A percentile compares a stretch with the other conserved stretches of the same genome.
These are phyloP conservation scores for Gastroboletus turbinatus DNA, from an alignment of 1,284 basidiomycete genomes.

Conservation along the genomic window DNA sequence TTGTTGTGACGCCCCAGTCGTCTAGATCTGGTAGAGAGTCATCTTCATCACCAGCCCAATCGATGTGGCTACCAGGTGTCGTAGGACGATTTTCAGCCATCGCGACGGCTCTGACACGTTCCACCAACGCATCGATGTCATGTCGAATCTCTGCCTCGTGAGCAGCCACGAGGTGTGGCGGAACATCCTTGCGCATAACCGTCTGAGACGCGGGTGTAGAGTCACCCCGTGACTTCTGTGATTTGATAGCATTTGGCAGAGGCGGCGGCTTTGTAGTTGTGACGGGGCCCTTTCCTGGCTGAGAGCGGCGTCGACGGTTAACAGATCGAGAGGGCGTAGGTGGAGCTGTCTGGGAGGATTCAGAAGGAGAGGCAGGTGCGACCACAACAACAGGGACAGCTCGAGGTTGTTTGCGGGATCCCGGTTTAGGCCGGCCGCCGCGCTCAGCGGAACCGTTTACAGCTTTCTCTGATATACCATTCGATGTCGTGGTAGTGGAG, in stretches of 20 bases:
- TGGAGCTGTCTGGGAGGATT: slow-evolving; percentile 30
- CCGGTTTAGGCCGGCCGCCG: slow-evolving; percentile 33
- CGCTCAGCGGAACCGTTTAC: slow-evolving; percentile 27
- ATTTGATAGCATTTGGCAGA: slow-evolving; percentile 20
- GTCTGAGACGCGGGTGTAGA: slow-evolving; percentile 36
- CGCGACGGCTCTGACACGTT: slow-evolving; percentile 66
- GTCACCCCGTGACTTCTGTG: slow-evolving; percentile 16
- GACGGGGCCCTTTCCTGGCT: slow-evolving; percentile 16
- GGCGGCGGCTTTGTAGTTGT: slow-evolving; percentile 16
- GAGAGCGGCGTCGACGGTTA: slow-evolving; percentile 43
- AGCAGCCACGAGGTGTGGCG: slow-evolving; percentile 54
- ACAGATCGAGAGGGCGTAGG: slow-evolving; percentile 38
- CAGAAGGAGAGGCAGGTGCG: slow-evolving; percentile 29
- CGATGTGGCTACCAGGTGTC: slow-evolving; percentile 76
- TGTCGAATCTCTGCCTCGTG: slow-evolving; percentile 49
- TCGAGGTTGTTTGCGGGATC: slow-evolving; percentile 39
- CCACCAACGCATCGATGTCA: slow-evolving; percentile 68
- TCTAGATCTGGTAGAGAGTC: slow-evolving; percentile 78
- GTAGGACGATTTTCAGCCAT: slow-evolving; percentile 63
- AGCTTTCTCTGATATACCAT: slow-evolving; percentile 17
- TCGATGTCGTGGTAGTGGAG: slow-evolving; percentile 6
- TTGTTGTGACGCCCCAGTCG: slow-evolving; percentile 71
- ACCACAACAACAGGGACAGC: slow-evolving; percentile 36
- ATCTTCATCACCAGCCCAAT: slow-evolving; percentile 84
- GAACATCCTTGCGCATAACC: slow-evolving; percentile 51